A percentile compares a stretch with the other conserved stretches of the same genome.
These are phyloP conservation scores for Cladorrhinum sp. DNA, from an alignment of 2,329 filamentous ascomycete genomes.

Conservation along the genomic window DNA sequence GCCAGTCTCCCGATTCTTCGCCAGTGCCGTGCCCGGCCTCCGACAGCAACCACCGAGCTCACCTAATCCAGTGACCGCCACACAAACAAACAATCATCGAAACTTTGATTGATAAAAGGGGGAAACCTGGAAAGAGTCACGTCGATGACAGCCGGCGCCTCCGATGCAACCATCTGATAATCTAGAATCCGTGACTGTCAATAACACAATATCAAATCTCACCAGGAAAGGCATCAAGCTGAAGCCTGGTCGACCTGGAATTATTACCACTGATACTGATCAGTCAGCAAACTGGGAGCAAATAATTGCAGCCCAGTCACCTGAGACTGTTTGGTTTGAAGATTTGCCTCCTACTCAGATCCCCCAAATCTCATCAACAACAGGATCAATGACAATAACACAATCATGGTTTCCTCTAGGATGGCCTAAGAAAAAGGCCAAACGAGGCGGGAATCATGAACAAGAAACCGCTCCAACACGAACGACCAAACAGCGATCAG, in stretches of 20 bases:
- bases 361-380: conserved; percentile 19
- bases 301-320: not conserved
- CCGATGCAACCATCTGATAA: not conserved
- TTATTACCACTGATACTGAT: not conserved
- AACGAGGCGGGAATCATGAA: conserved; percentile 19
- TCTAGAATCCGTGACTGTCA: too few species aligned
- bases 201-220: too few species aligned
- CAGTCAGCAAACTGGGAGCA: not conserved
- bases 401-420: conserved; percentile 3
- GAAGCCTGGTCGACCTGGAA: too few species aligned
- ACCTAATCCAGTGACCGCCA: not conserved
- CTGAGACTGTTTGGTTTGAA: conserved; percentile 19
- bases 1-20: conserved; percentile 5
- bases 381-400: conserved; percentile 10
- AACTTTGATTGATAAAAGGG: conserved; percentile 12
- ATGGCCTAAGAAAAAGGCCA: conserved; percentile 20
- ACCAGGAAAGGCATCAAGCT: too few species aligned
- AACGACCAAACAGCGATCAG: conserved; percentile 25
- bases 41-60: conserved; percentile 11
- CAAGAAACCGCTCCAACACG: conserved; percentile 9
- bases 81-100: conserved; percentile 8
- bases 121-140: not conserved
- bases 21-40: conserved; percentile 8
- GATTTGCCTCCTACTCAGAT: conserved; percentile 19
- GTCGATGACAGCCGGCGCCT: not conserved